Conservation (phyloP, 75 land plant species). For the Isoetes taiwanensis region DNA sequence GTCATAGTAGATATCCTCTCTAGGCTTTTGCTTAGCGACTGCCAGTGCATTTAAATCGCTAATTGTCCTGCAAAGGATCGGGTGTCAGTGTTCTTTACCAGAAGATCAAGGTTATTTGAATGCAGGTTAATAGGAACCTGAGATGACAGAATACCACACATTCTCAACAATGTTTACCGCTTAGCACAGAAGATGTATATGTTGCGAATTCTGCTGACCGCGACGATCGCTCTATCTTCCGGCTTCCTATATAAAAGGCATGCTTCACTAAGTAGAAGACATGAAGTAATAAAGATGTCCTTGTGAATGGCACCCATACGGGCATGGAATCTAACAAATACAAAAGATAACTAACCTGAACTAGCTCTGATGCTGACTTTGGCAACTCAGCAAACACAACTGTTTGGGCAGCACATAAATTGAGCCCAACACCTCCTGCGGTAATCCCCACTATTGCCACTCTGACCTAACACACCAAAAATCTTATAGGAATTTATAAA, state of each 20-base stretch:
- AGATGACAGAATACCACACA: not conserved
- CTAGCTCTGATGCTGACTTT: slow-evolving; percentile 52
- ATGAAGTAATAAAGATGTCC: too few relatives aligned
- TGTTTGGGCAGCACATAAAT: slow-evolving; percentile 73
- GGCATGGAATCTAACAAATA: not conserved
- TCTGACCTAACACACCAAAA: slow-evolving; percentile 39
- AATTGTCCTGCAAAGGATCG: slow-evolving; percentile 40
- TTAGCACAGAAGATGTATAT: slow-evolving; percentile 89
- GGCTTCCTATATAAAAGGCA: slow-evolving; percentile 44
- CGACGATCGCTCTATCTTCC: slow-evolving; percentile 89
- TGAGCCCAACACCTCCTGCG: slow-evolving; percentile 81
- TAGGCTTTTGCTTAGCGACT: slow-evolving; percentile 55
- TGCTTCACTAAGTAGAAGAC: not conserved
- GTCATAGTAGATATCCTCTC: slow-evolving; percentile 68
- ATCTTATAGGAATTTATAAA: not conserved
- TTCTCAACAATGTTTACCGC: slow-evolving; percentile 26
- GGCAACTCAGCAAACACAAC: slow-evolving; percentile 84
- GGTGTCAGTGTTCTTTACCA: not conserved
- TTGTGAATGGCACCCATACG: too few relatives aligned
- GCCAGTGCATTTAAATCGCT: slow-evolving; percentile 78
- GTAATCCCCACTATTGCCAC: slow-evolving; percentile 79
- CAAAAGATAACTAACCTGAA: slow-evolving; percentile 46
- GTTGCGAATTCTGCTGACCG: slow-evolving; percentile 75
- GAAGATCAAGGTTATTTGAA: too few relatives aligned
- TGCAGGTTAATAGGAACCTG: too few relatives aligned